phyloP scores from a whole-genome alignment of 805 yeast species.

The Candida verbasci region DNA sequence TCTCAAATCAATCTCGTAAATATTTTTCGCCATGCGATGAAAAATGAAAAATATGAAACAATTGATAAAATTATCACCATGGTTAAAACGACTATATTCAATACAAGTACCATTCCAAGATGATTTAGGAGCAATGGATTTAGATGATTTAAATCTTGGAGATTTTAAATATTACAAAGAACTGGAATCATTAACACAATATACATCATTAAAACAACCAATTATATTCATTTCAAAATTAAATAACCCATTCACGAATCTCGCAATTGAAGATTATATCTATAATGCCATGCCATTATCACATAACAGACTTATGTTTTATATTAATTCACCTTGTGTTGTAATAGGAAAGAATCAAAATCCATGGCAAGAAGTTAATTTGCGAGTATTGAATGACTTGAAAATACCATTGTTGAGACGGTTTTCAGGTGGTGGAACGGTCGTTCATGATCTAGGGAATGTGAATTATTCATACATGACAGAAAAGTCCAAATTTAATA shows the following conservation, averaged over 20 bases:
- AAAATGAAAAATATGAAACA: constrained; percentile 1
- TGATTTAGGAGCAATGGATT: constrained; percentile 29
- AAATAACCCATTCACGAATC: constrained; percentile 65
- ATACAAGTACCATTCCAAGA: constrained; percentile 36
- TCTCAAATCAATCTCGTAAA: too few relatives aligned
- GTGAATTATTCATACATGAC: constrained; percentile 81
- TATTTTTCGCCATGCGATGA: too few relatives aligned
- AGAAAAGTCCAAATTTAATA: constrained; percentile 57
- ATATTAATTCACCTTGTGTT: constrained; percentile 78
- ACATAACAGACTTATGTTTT: constrained; percentile 60
- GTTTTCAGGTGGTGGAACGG: constrained; percentile 93
- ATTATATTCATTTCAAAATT: constrained; percentile 55
- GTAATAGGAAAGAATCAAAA: constrained; percentile 95
- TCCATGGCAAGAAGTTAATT: constrained; percentile 82
- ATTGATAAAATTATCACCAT: neutral
- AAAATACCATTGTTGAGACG: constrained; percentile 71
- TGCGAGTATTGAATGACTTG: constrained; percentile 46
- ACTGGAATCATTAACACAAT: constrained; percentile 16
- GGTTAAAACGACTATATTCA: constrained; percentile 7
- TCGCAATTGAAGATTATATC: constrained; percentile 78
- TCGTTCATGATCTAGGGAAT: constrained; percentile 89
- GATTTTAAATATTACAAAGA: constrained; percentile 38
- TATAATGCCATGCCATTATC: constrained; percentile 58
- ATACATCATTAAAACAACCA: constrained; percentile 27
- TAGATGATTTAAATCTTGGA: constrained; percentile 31